phyloP scores from a whole-genome alignment of 495 filamentous ascomycete genomes.

The Xylaria intraflava region DNA sequence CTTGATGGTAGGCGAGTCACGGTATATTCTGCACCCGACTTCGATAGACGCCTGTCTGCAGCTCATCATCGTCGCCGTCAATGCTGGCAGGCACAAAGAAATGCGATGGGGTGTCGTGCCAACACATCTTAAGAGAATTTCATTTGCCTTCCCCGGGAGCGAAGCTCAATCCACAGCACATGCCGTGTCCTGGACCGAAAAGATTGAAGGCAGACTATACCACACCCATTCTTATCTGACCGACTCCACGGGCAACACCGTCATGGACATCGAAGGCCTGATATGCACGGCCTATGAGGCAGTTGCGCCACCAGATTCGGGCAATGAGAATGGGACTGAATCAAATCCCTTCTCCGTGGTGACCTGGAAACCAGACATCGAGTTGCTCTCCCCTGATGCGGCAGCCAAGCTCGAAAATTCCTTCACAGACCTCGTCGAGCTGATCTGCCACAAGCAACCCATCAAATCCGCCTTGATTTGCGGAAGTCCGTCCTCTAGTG shows the following conservation, averaged over 20 bases:
- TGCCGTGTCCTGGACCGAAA: conserved; percentile 16
- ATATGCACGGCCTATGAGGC: conserved; percentile 19
- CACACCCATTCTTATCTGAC: conserved; percentile 15
- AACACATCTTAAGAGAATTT: conserved; percentile 9
- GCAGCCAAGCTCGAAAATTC: background rate
- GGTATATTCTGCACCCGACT: conserved; percentile 38
- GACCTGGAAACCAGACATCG: conserved; percentile 16
- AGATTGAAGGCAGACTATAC: conserved; percentile 12
- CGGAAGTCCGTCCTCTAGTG: background rate
- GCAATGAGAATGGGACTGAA: conserved; percentile 5
- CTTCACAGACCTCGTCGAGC: conserved; percentile 5
- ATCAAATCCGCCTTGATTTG: conserved; percentile 3
- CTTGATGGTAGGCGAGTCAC: conserved; percentile 14
- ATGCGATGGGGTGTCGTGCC: conserved; percentile 18
- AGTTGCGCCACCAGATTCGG: conserved; percentile 15
- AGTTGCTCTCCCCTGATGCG: conserved; percentile 3
- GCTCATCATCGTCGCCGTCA: conserved; percentile 16
- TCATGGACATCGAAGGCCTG: conserved; percentile 16
- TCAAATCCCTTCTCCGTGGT: conserved; percentile 13
- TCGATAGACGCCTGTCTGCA: conserved; percentile 31
- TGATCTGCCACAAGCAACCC: conserved; percentile 3
- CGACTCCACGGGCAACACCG: background rate
- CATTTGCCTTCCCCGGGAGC: background rate
- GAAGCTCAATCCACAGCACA: conserved; percentile 1
- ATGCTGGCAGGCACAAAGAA: conserved; percentile 17